A percentile compares a stretch with the other conserved stretches of the same genome.
Evolutionary conservation across 2,329 filamentous ascomycete species (phyloP).

Genomic region (Aurifilum marmelostoma): DNA sequence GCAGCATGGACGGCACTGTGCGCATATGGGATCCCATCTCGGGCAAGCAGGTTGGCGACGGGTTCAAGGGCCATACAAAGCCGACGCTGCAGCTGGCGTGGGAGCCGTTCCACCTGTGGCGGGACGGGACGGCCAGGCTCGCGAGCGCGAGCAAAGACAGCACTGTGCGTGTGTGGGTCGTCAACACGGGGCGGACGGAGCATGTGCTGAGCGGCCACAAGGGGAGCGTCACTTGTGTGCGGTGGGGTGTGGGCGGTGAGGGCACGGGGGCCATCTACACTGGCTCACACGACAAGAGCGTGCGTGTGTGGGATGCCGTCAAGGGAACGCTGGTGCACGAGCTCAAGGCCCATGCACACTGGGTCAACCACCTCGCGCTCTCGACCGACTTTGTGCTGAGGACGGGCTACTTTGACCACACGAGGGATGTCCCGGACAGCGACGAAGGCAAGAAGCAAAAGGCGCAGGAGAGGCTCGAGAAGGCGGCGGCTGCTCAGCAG

Average conservation of each 20-base stretch:
- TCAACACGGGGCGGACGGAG: conserved; percentile 76
- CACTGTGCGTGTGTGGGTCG: conserved; percentile 86
- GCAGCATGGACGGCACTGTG: conserved; percentile 92
- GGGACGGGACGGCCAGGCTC: conserved; percentile 72
- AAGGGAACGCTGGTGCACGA: conserved; percentile 81
- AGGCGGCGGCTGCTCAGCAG: conserved; percentile 80
- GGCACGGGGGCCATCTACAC: conserved; percentile 86
- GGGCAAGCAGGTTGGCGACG: conserved; percentile 70
- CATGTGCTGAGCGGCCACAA: conserved; percentile 87
- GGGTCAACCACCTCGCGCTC: conserved; percentile 92
- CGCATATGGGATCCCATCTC: conserved; percentile 85
- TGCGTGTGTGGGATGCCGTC: conserved; percentile 85
- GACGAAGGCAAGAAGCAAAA: conserved; percentile 73
- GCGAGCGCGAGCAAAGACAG: conserved; percentile 89
- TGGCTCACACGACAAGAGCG: conserved; percentile 85
- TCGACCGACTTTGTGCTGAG: conserved; percentile 90
- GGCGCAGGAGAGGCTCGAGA: conserved; percentile 82
- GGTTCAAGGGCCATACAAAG: conserved; percentile 83
- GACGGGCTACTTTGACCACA: conserved; percentile 86
- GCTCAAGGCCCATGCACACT: conserved; percentile 82
- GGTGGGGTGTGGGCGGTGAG: conserved; percentile 66
- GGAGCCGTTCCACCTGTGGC: conserved; percentile 90
- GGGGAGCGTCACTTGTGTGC: conserved; percentile 84
- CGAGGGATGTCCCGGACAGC: conserved; percentile 65
- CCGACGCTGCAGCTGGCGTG: conserved; percentile 87